phyloP scores from a whole-genome alignment of 208 protist genomes.

The Angomonas ambiguus region DNA sequence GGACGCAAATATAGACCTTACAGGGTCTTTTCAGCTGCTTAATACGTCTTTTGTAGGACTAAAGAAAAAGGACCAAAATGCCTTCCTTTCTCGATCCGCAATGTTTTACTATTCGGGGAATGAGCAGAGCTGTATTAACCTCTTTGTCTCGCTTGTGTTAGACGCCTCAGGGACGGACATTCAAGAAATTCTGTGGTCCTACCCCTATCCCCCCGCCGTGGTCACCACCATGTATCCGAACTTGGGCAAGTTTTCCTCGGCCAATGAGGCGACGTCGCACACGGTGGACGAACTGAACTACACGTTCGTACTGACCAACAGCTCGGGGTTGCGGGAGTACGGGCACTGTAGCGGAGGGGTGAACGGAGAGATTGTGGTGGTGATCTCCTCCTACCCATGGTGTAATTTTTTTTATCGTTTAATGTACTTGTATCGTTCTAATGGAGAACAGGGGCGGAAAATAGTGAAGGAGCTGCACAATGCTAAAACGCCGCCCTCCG shows the following conservation, averaged over 20 bases:
- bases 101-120: slow-evolving; percentile 61
- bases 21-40: slow-evolving; percentile 25
- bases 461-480: slow-evolving; percentile 46
- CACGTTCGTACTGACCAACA: slow-evolving; percentile 79
- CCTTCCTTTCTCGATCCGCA: slow-evolving; percentile 25
- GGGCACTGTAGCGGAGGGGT: slow-evolving; percentile 60
- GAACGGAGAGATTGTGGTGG: slow-evolving; percentile 61
- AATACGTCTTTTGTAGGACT: slow-evolving; percentile 37
- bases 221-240: slow-evolving; percentile 46
- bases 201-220: slow-evolving; percentile 32
- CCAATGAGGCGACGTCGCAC: slow-evolving; percentile 45
- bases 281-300: slow-evolving; percentile 51
- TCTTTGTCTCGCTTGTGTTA: slow-evolving; percentile 40
- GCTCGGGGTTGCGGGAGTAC: slow-evolving; percentile 65
- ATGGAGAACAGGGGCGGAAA: slow-evolving; percentile 34
- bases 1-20: slow-evolving; percentile 16
- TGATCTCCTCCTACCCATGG: slow-evolving; percentile 70
- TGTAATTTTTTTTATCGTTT: slow-evolving; percentile 78
- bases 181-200: slow-evolving; percentile 47
- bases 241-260: slow-evolving; percentile 46
- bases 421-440: slow-evolving; percentile 44
- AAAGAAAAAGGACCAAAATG: slow-evolving; percentile 30
- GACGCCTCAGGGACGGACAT: slow-evolving; percentile 3
- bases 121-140: slow-evolving; percentile 45
- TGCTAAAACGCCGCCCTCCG: slow-evolving; percentile 56